Evolutionary conservation across 495 filamentous ascomycete species (phyloP), one percentile per base, ranked within the genome.

Genomic region (Cercophora samala): DNA sequence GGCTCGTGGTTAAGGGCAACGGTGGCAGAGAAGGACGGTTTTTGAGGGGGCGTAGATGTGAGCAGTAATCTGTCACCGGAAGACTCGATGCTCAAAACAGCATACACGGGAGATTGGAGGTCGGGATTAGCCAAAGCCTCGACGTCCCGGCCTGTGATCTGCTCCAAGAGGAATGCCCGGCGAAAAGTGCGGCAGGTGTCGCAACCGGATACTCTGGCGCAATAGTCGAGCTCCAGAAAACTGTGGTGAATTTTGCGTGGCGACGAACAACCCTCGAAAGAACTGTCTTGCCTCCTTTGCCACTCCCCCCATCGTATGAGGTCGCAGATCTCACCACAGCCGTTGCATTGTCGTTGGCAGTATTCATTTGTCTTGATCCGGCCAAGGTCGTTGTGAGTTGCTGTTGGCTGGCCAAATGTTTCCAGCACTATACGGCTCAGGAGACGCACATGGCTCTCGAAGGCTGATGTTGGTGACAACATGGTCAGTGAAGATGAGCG

Each of bases 221-320:
- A 76, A n/a, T 58, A 23, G 24, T 75, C 68, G 65, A 76, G 73
- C 22, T 76, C 74, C 3, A 62, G 60, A 54, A 67, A 76, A 66
- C 60, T 74, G 68, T 62, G 62, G 68, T 76, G 74, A 24, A 76
- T 60, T 13, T 69, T 32, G 51, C 68, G 68, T 18, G 62, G 24
- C 13, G 54, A n/a, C 19, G 74, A 75, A 46, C 24, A 63, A 15
- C 74, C 72, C 18, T 69, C 59, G 42, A 58, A 73, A 17, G 58
- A 51, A 25, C 51, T 22, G 24, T 70, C 66, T 26, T 62, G 68
- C 62, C 74, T 70, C 53, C 67, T 55, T 25, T 73, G 68, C 9
- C 64, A 67, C 55, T 75, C 74, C 1, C 69, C 74, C 73, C 73
- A 74, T n/a, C 74, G 74, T 21, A 76, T 23, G 26, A 76, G 69